Evolutionary conservation across 768 basidiomycete species (phyloP).

Genomic region (Austroboletus eburneus): DNA sequence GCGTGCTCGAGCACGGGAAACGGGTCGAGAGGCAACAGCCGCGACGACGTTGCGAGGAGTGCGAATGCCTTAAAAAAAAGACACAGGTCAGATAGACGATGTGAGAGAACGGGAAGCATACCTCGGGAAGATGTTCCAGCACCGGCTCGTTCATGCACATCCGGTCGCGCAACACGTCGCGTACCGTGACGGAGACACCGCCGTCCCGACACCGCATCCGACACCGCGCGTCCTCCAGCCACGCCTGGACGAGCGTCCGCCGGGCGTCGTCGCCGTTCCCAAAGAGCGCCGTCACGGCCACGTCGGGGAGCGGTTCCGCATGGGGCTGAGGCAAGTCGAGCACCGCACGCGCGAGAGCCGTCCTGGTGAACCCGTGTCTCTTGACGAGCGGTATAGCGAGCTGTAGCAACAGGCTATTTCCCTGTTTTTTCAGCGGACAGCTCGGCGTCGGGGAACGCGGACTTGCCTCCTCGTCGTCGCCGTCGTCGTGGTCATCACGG

Average conservation of each 20-base stretch:
- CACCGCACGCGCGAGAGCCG: slow-evolving; percentile 62
- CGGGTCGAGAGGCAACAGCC: slow-evolving; percentile 52
- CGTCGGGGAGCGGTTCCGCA: slow-evolving; percentile 60
- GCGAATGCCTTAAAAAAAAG: slow-evolving; percentile 58
- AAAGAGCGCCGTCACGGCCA: slow-evolving; percentile 69
- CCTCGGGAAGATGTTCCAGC: slow-evolving; percentile 63
- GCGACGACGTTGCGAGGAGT: slow-evolving; percentile 52
- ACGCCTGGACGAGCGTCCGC: slow-evolving; percentile 61
- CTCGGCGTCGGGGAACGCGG: neutral
- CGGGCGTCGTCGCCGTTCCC: slow-evolving; percentile 65
- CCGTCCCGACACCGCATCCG: slow-evolving; percentile 38
- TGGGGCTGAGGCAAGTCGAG: slow-evolving; percentile 49
- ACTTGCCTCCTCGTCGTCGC: slow-evolving; percentile 17
- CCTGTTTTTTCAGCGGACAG: neutral
- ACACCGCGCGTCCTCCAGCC: slow-evolving; percentile 62
- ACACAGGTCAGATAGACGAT: neutral
- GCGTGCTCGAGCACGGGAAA: slow-evolving; percentile 59
- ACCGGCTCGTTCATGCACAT: slow-evolving; percentile 67
- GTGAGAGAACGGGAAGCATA: slow-evolving; percentile 29
- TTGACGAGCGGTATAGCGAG: slow-evolving; percentile 60
- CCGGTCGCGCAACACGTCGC: slow-evolving; percentile 51
- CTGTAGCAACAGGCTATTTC: slow-evolving; percentile 43
- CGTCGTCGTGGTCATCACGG: neutral
- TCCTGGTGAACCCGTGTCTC: slow-evolving; percentile 71
- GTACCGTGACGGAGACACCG: slow-evolving; percentile 24